These are phyloP conservation scores for Aspergillus tanneri DNA, from an alignment of 2,329 filamentous ascomycete species.

Conservation along the genomic window DNA sequence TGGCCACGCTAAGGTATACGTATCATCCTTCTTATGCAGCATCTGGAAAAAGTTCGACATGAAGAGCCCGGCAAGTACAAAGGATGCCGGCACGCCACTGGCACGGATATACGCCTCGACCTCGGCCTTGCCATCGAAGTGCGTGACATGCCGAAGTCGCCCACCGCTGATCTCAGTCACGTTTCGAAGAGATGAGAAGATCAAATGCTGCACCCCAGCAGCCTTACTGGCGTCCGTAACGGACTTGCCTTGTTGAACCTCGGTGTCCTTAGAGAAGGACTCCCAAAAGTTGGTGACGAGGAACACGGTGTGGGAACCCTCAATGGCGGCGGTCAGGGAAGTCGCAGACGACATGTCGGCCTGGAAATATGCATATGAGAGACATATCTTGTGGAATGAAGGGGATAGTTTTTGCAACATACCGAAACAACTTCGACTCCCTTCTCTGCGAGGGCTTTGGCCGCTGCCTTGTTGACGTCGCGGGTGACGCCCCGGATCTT, in stretches of 20 bases:
- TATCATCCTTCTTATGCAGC: conserved; percentile 30
- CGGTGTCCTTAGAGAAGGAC: conserved; percentile 15
- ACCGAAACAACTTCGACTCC: conserved; percentile 40
- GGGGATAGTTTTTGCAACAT: neutral
- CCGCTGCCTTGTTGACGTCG: conserved; percentile 37
- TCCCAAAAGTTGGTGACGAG: conserved; percentile 48
- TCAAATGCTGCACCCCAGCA: conserved; percentile 39
- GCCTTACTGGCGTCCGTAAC: conserved; percentile 41
- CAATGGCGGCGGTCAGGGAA: conserved; percentile 45
- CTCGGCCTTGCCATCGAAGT: conserved; percentile 47
- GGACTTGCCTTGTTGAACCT: conserved; percentile 37
- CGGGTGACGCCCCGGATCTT: conserved; percentile 54
- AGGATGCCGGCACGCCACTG: conserved; percentile 37
- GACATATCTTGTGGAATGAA: neutral
- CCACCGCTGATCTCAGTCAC: conserved; percentile 35
- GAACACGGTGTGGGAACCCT: conserved; percentile 51
- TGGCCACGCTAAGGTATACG: conserved; percentile 27
- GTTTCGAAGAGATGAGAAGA: conserved; percentile 42
- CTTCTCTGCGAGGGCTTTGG: conserved; percentile 27
- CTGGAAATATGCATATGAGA: conserved; percentile 14
- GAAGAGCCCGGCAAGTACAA: conserved; percentile 45
- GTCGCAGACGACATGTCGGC: conserved; percentile 43
- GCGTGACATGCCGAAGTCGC: conserved; percentile 33
- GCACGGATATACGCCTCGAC: conserved; percentile 40
- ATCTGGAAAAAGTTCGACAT: conserved; percentile 43